Evolutionary conservation across 768 basidiomycete genomes (phyloP), one percentile per base, ranked within the genome.

Genomic region (Boletus reticulatus): DNA sequence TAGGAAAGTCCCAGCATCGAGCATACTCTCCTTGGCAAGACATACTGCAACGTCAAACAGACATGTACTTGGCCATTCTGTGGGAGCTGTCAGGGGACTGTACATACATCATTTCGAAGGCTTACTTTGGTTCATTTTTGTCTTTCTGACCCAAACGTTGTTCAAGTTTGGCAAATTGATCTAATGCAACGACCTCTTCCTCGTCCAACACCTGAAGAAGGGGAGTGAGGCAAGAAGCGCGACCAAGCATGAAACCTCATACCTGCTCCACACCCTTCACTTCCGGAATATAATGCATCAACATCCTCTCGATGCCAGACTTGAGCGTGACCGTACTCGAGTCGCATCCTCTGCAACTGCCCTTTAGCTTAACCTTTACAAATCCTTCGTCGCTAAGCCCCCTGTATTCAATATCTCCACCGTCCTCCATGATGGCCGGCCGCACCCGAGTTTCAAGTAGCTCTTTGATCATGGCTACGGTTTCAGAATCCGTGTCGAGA

Each of bases 401-500:
- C 36, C 88, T 83, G 70, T 91, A 99, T 73, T 98, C 96, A 54
- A 99, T 94, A 69, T 98, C 97, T 3, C 97, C 97, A 0, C 97
- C 97, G 53, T 99, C 96, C 71, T 98, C 97, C 91, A 95, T 95
- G 57, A 99, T 98, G 6, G 94, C 92, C 6, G 97, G 97, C 52
- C 97, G 77, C 17, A 99, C 94, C 14, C 97, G 77, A 3, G 95
- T 98, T 68, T 98, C 96, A 48, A 99, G 76, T 38, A 98, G 70
- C 69, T 99, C 97, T 71, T 99, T 99, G 63, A 99, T 94, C 96
- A 98, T 99, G 9, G 93, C 97, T 4, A 99, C 93, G 4, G 93
- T 92, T 71, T 98, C 97, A 20, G 90, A 89, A 70, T 99, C 97
- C 4, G 88, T 91, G 62, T 98, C 96, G 24, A 98, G 75, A 59